These are phyloP conservation scores for Erigeron philadelphicus DNA, from an alignment of 140 eudicot species.

Conservation along the genomic window DNA sequence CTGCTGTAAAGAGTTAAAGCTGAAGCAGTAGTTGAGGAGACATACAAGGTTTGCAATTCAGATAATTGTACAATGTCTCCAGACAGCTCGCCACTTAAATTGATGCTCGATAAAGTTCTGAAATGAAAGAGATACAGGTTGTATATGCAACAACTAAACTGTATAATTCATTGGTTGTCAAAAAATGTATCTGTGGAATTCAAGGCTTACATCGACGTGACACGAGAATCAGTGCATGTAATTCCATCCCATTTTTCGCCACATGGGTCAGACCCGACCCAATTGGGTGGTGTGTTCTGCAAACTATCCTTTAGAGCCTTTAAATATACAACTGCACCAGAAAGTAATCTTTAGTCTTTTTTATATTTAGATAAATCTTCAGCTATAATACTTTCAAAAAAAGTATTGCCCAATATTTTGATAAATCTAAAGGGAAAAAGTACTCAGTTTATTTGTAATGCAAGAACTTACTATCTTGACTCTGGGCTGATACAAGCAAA, in stretches of 20 bases:
- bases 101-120: constrained; percentile 64
- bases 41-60: constrained; percentile 69
- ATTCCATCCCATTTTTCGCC: constrained; percentile 70
- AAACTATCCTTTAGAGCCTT: constrained; percentile 49
- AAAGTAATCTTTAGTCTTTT: constrained; percentile 7
- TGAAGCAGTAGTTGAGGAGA: constrained; percentile 19
- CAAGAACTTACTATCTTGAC: constrained; percentile 29
- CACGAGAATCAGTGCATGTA: constrained; percentile 57
- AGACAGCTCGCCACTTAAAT: constrained; percentile 49
- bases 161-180: neutral
- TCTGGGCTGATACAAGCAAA: constrained; percentile 41
- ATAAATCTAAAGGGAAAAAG: neutral
- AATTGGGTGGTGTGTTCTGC: constrained; percentile 70
- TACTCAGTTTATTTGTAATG: neutral
- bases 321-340: constrained; percentile 50
- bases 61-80: constrained; percentile 62
- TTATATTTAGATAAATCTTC: neutral
- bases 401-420: no score
- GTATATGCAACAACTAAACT: neutral
- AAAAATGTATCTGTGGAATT: neutral
- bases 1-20: neutral
- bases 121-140: constrained; percentile 9
- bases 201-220: constrained; percentile 62
- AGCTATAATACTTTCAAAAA: no score
- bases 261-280: constrained; percentile 88